Evolutionary conservation across 1,284 basidiomycete genomes (phyloP).

Genomic region (Apiotrichum mycotoxinovorans): DNA sequence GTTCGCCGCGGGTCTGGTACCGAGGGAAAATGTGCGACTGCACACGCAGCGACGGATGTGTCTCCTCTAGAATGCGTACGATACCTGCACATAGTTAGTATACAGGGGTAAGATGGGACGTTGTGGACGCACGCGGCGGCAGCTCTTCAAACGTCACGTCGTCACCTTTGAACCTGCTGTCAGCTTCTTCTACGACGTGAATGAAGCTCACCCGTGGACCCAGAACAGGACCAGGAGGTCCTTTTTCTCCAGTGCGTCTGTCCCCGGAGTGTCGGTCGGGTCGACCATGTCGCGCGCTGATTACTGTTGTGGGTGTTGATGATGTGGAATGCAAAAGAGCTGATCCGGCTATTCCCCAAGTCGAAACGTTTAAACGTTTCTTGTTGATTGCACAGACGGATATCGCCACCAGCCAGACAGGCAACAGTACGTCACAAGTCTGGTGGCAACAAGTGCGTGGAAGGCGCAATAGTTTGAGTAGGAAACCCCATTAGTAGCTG

Average conservation of each 20-base stretch:
- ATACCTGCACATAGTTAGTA: constrained; percentile 56
- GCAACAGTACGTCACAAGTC: no score
- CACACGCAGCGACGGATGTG: constrained; percentile 55
- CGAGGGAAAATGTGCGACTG: constrained; percentile 80
- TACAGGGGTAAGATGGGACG: no score
- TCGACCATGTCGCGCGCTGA: neutral
- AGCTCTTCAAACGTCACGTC: constrained; percentile 51
- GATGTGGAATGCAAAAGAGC: neutral
- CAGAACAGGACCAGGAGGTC: constrained; percentile 49
- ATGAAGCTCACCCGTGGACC: constrained; percentile 47
- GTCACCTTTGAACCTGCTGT: constrained; percentile 50
- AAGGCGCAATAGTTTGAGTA: no score
- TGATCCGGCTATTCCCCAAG: no score
- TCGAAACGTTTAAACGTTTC: no score
- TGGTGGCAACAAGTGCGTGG: no score
- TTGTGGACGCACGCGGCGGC: constrained; percentile 37
- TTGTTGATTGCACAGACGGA: no score
- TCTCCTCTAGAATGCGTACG: constrained; percentile 63
- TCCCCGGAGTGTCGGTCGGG: neutral
- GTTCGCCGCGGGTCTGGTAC: constrained; percentile 86
- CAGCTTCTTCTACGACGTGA: neutral
- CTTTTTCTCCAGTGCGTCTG: constrained; percentile 11
- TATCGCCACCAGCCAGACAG: no score
- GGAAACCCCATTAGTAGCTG: no score
- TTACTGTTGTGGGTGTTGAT: neutral